These are phyloP conservation scores for Hygrophorus russula DNA, from an alignment of 768 basidiomycete species.

Conservation along the genomic window DNA sequence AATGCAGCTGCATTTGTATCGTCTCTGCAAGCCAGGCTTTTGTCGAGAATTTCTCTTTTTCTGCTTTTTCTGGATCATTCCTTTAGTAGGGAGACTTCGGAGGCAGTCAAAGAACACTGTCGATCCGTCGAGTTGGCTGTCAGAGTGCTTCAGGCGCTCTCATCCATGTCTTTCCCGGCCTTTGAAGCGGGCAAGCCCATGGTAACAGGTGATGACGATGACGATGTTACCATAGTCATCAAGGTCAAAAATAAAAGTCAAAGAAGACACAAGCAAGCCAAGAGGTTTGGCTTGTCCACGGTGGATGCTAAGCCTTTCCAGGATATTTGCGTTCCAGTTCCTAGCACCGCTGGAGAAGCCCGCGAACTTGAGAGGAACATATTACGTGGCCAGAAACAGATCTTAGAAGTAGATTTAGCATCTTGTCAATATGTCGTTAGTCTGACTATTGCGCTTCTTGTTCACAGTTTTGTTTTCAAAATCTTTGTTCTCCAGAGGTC, in stretches of 20 bases:
- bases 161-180: constrained; percentile 6
- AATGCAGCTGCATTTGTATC: constrained; percentile 11
- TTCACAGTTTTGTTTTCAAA: constrained; percentile 1
- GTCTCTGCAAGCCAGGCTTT: constrained; percentile 13
- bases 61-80: constrained; percentile 9
- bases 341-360: constrained; percentile 5
- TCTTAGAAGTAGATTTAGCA: constrained; percentile 18
- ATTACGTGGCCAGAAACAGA: constrained; percentile 13
- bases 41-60: constrained; percentile 15
- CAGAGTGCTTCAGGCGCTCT: constrained; percentile 13
- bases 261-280: constrained; percentile 9
- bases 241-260: constrained; percentile 12
- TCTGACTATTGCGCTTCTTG: background rate
- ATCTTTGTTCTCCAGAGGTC: constrained; percentile 3
- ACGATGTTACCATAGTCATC: background rate
- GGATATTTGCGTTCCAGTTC: constrained; percentile 6
- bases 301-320: constrained; percentile 9
- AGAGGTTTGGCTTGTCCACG: constrained; percentile 3
- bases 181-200: background rate
- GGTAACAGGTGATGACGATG: background rate
- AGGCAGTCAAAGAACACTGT: constrained; percentile 12
- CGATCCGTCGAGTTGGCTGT: constrained; percentile 14
- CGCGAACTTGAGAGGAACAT: constrained; percentile 8
- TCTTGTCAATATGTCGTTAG: background rate
- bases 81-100: constrained; percentile 5